Base-by-base conservation (phyloP, 257 asterid genomes). In the Linaria vulgaris region DNA sequence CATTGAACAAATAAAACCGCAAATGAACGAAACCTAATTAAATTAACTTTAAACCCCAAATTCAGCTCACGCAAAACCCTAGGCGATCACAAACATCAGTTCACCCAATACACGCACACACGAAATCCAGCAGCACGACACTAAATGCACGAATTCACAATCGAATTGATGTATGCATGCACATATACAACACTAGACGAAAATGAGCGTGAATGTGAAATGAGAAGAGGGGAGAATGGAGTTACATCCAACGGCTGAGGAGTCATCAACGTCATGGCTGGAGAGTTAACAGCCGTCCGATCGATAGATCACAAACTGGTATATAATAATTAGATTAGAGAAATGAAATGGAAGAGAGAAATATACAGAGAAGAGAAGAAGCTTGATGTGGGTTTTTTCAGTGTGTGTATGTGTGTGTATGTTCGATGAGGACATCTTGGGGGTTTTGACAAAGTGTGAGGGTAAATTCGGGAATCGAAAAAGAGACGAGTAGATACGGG, bases 241-340 rank as follows among this genome's bases (percentile, higher is more conserved):
- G 69, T 79, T 80, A 87, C 97, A 83, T 89, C 96, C 73, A 87
- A 73, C 58, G 95, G 90, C 72, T 82, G 97, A 47, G 94, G 94
- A 79, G 90, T 83, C 82, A 87, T 70, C 88, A 87, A 73, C 74
- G 98, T 88, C 96, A 88, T 92, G 75, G 66, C 79, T 70, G 77
- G 60, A 69, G 57, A 59, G 59, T 74, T 22, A 47, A 59, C 51
- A 61, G 69, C 72, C 80, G 74, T 68, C 74, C 83, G 88, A 88
- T 85, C 84, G 83, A 79, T 71, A 51, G 76, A 76, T 73, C 77
- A 44, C 78, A 76, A 34, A 49, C 56, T 39, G 60, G 69, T 45
- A 61, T 49, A 67, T 48, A 8, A 64, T n/a, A n/a, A 68, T 41
- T 11, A 3, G 9, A 20, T n/a, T 13, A 50, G 69, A 45, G 60